Evolutionary conservation across 2,329 filamentous ascomycete genomes (phyloP).

Genomic region (Fonsecaea pedrosoi): DNA sequence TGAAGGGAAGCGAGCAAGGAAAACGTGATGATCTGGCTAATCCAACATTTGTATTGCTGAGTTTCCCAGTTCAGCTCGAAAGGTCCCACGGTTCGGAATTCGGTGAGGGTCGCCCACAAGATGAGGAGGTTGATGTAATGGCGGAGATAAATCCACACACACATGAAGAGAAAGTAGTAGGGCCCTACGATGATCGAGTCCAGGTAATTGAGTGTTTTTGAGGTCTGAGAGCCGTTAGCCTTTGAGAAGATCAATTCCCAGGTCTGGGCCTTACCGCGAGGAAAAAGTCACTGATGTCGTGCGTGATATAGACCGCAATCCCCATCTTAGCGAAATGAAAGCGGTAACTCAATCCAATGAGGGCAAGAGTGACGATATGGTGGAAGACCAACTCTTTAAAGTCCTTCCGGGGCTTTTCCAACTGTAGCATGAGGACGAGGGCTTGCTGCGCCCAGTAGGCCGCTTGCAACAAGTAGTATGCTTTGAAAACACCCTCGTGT

Average conservation of each 20-base stretch:
- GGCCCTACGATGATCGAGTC: conserved; percentile 74
- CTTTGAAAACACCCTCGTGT: conserved; percentile 79
- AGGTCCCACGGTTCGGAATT: conserved; percentile 46
- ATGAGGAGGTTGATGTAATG: conserved; percentile 64
- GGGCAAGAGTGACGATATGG: conserved; percentile 78
- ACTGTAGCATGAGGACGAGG: conserved; percentile 77
- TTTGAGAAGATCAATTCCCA: conserved; percentile 15
- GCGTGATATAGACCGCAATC: conserved; percentile 84
- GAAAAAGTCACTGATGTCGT: conserved; percentile 91
- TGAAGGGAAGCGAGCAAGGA: conserved; percentile 44
- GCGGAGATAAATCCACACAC: conserved; percentile 81
- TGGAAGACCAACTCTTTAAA: conserved; percentile 87
- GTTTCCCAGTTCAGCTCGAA: conserved; percentile 47
- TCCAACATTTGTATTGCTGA: conserved; percentile 47
- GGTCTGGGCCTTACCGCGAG: conserved; percentile 68
- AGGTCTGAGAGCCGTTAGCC: conserved; percentile 62
- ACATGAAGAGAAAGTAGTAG: conserved; percentile 80
- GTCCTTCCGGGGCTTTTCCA: conserved; percentile 89
- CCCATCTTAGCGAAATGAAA: conserved; percentile 95
- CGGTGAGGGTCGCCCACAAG: conserved; percentile 45
- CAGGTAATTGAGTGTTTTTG: conserved; percentile 85
- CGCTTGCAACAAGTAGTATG: conserved; percentile 88
- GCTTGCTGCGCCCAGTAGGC: conserved; percentile 90
- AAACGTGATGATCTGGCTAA: conserved; percentile 45
- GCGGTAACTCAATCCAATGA: conserved; percentile 82